Percentiles rank a stretch among this genome's conserved stretches.
Evolutionary conservation across 2,329 filamentous ascomycete species (phyloP).

Genomic region (Cladorrhinum sp.): DNA sequence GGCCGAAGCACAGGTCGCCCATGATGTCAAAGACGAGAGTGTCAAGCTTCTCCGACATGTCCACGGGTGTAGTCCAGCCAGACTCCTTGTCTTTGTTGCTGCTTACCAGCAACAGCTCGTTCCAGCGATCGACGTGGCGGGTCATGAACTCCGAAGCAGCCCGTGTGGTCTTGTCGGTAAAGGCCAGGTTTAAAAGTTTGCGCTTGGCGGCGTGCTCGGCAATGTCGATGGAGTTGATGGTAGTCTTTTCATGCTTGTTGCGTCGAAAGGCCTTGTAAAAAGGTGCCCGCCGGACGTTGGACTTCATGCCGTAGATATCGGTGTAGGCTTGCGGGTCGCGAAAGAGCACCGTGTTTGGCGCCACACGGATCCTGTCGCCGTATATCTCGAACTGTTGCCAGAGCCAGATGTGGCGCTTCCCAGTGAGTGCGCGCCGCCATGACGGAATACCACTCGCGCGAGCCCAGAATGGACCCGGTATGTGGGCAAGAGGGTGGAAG

Average conservation of each 20-base stretch:
- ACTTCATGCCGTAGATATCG: conserved; percentile 6
- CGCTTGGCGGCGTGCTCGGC: conserved; percentile 17
- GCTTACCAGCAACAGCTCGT: conserved; percentile 15
- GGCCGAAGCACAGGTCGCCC: conserved; percentile 27
- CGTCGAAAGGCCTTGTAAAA: neutral
- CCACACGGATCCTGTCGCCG: neutral
- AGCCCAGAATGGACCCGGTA: too few species aligned
- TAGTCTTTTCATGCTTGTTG: neutral
- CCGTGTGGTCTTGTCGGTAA: conserved; percentile 26
- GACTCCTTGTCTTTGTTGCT: neutral
- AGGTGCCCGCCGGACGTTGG: neutral
- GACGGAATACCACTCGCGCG: too few species aligned
- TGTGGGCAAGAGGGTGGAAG: too few species aligned
- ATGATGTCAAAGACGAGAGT: conserved; percentile 1
- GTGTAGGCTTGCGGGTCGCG: neutral
- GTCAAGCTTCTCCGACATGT: neutral
- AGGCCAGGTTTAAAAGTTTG: conserved; percentile 23
- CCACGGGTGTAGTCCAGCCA: conserved; percentile 20
- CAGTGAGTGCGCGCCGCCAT: too few species aligned
- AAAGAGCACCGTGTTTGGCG: neutral
- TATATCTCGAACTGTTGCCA: conserved; percentile 6
- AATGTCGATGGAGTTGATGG: neutral
- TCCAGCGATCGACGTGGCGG: conserved; percentile 27
- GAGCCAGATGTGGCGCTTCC: neutral
- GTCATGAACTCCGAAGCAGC: conserved; percentile 23